phyloP scores from a whole-genome alignment of 441 rosid species.

The Syzygium malaccense region DNA sequence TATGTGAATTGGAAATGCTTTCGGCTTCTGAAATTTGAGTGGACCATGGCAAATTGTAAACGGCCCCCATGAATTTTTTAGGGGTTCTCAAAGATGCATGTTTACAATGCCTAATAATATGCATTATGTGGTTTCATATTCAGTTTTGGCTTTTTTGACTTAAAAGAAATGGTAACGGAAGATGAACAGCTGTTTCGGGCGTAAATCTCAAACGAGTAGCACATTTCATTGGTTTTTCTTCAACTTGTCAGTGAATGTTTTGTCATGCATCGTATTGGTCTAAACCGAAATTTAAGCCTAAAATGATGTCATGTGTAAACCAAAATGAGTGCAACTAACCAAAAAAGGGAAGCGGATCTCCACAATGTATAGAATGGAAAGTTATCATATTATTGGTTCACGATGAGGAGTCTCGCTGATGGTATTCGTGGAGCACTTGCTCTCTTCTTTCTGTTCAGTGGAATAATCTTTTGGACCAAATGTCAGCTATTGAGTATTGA shows the following conservation, averaged over 20 bases:
- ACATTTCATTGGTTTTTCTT: background rate
- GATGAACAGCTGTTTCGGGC: background rate
- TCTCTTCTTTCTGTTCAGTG: background rate
- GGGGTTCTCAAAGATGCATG: constrained; percentile 13
- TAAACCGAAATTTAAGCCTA: background rate
- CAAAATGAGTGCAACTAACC: background rate
- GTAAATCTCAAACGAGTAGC: background rate
- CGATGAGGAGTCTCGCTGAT: background rate
- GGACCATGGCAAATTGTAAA: background rate
- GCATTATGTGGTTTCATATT: background rate
- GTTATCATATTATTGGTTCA: background rate
- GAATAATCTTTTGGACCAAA: background rate
- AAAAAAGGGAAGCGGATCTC: background rate
- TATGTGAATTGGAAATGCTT: background rate
- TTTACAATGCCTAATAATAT: background rate
- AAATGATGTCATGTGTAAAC: background rate
- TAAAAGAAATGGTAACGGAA: background rate
- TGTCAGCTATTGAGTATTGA: background rate
- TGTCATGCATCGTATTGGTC: background rate
- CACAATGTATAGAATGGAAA: background rate
- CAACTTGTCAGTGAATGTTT: background rate
- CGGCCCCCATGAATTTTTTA: constrained; percentile 18
- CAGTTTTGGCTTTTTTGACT: background rate
- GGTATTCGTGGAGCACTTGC: background rate
- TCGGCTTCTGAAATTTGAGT: background rate